Conservation (phyloP, 352 stramenopile species). For the Pythium aphanidermatum region DNA sequence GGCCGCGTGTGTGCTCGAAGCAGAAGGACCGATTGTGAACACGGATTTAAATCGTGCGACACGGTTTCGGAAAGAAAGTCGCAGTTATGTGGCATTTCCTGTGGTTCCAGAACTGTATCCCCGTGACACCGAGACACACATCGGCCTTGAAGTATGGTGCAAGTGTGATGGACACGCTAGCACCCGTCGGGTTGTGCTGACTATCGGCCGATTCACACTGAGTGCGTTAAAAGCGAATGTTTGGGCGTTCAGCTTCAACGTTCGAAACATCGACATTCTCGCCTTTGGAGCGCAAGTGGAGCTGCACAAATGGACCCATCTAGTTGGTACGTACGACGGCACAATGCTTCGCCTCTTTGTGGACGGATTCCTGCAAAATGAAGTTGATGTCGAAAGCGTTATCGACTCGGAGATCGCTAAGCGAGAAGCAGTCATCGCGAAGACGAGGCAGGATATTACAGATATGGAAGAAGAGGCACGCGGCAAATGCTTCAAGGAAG, state of each 20-base stretch:
- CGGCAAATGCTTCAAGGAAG: constrained; percentile 62
- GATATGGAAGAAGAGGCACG: constrained; percentile 73
- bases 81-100: constrained; percentile 51
- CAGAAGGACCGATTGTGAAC: constrained; percentile 70
- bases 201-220: constrained; percentile 69
- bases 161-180: constrained; percentile 61
- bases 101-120: constrained; percentile 42
- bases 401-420: constrained; percentile 66
- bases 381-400: constrained; percentile 67
- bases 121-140: constrained; percentile 20
- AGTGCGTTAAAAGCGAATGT: constrained; percentile 61
- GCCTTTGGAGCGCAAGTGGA: constrained; percentile 46
- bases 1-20: constrained; percentile 61
- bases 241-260: constrained; percentile 79
- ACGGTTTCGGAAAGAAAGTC: constrained; percentile 42
- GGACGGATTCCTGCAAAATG: constrained; percentile 57
- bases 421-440: constrained; percentile 53
- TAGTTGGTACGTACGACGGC: constrained; percentile 87
- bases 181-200: constrained; percentile 59
- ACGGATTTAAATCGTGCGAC: constrained; percentile 74
- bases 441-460: constrained; percentile 69
- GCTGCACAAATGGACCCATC: constrained; percentile 74
- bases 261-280: constrained; percentile 72
- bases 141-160: constrained; percentile 80
- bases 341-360: constrained; percentile 82